Evolutionary conservation across 1,284 basidiomycete genomes (phyloP), one percentile per base, ranked within the genome.

Genomic region (Boletellus deceptivus): DNA sequence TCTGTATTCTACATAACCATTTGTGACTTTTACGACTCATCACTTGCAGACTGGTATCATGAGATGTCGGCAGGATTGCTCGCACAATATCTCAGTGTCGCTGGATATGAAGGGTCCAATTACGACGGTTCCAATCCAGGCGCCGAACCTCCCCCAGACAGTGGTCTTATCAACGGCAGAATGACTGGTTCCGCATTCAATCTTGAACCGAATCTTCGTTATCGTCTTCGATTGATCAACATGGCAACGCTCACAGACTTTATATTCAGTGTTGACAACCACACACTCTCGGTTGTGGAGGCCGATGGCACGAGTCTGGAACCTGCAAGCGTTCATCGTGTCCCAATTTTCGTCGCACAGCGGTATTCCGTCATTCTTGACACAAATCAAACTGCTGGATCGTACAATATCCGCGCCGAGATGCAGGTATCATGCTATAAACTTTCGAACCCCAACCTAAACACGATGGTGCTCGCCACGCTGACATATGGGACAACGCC

Each of bases 61-160:
- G 55, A 55, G n/a, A 54, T 69, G 51, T 66, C 64, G 3, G 52
- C 55, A 9, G 68, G 67, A 42, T 42, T 70, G 22, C 65, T 70
- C 41, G 29, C 39, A 13, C 68, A 66, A 35, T 66, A 62, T 43
- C 63, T 70, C 43, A 57, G 66, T 35, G 20, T 11, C 14, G 53
- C 54, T 14, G 64, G 64, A 2, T 56, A 60, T 18, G 68, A 67
- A 9, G 62, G 54, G 6, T 60, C 59, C 17, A 68, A 70, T 46
- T 65, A 66, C 22, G 55, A 31, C 3, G 64, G 64, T 7, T n/a
- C 27, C 14, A 70, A 67, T 47, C 47, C 67, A 0, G 68, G 64
- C 25, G 68, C 66, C 13, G 64, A 69, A 42, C 64, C 64, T 38
- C 61, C 65, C 31, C 67, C 68, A 48, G 67, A 67, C 46, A 69